Evolutionary conservation across 2,329 filamentous ascomycete species (phyloP).

Genomic region (Xylaria arbuscula): DNA sequence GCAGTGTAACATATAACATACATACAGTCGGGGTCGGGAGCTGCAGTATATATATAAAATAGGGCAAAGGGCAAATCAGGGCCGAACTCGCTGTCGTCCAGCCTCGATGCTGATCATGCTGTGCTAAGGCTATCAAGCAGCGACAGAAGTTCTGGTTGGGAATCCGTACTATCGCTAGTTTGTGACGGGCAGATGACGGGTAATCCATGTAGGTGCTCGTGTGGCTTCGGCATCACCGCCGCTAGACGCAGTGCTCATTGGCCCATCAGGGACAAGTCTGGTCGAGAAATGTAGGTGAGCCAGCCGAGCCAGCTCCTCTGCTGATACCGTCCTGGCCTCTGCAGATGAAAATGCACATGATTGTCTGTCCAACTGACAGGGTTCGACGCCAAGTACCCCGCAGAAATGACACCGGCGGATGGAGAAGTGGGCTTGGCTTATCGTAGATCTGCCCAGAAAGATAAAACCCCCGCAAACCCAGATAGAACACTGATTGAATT

Average conservation of each 20-base stretch:
- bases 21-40: constrained; percentile 12
- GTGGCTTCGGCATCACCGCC: constrained; percentile 30
- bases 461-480: constrained; percentile 17
- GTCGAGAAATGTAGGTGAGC: constrained; percentile 15
- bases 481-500: constrained; percentile 37
- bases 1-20: neutral
- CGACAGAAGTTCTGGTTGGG: neutral
- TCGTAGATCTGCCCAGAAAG: constrained; percentile 37
- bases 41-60: constrained; percentile 29
- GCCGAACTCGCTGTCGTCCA: constrained; percentile 3
- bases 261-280: neutral
- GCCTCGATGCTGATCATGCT: constrained; percentile 22
- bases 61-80: neutral
- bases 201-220: constrained; percentile 25
- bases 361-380: constrained; percentile 29
- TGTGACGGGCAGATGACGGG: constrained; percentile 10
- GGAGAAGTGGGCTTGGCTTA: constrained; percentile 37
- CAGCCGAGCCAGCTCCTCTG: too few species aligned
- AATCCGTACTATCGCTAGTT: constrained; percentile 17
- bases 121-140: constrained; percentile 18
- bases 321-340: neutral
- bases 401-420: constrained; percentile 29
- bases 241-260: constrained; percentile 25
- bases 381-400: constrained; percentile 31
- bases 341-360: constrained; percentile 23